Base-by-base conservation (phyloP, 1,284 basidiomycete genomes). In the Cryptococcus sp. region DNA sequence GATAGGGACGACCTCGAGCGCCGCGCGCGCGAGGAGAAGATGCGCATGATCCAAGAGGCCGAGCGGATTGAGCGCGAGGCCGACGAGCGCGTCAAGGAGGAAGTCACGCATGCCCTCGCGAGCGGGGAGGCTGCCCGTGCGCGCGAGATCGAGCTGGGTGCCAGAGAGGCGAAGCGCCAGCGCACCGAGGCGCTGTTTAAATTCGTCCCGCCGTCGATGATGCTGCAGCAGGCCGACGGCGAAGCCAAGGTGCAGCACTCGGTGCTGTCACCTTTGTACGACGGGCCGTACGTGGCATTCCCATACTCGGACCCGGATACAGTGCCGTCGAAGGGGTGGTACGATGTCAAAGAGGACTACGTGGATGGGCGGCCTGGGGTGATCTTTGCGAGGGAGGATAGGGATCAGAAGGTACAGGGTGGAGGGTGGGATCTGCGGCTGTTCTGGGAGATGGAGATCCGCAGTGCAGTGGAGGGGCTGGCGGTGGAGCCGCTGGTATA, bases 371-470 rank as follows among this genome's bases (percentile, higher is more conserved):
- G 72, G 71, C 78, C 59, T 77, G 85, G 46, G 77, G 82, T 70
- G 72, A 84, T 83, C 1, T 89, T 88, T 66, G 84, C 88, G 84
- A 80, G 86, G 64, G 83, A 83, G 65, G 89, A 92, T 66, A 78
- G 82, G 53, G 87, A 90, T 62, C 87, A 87, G 4, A 85, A 88
- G 66, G 88, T 90, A 83, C 80, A 87, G 44, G 90, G 85, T 9
- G 93, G 91, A 16, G 92, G 91, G 2, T 96, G 89, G 71, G 82
- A 81, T 63, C 79, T 91, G 11, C 82, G 86, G 57, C 85, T 91
- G 71, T 89, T 89, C 50, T 95, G 92, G 92, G 87, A 88, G 66
- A 82, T 91, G 65, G 90, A 90, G 21, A 73, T 95, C 46, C 79
- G 87, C 50, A 83, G 77, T 64, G 88, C 89, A 1, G 86, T 93